Percentiles rank a stretch among this genome's conserved stretches.
phyloP scores from a whole-genome alignment of 305 asterid species.

The Rubia occidens region DNA sequence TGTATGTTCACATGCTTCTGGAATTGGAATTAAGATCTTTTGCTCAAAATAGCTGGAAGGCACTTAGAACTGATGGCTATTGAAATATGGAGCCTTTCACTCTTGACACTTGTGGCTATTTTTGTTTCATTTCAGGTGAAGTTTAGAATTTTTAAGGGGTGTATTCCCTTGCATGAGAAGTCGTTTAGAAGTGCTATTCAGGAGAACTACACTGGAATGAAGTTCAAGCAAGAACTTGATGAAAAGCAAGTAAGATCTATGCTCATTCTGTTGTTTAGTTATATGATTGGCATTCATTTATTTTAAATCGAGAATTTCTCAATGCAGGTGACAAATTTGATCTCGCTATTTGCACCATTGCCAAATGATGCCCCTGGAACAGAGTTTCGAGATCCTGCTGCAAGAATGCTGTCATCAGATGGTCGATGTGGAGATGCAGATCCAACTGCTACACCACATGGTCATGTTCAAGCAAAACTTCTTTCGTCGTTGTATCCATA shows the following conservation, averaged over 20 bases:
- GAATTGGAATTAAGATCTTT: neutral
- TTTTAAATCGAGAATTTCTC: neutral
- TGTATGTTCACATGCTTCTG: neutral
- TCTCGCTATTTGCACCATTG: slow-evolving; percentile 37
- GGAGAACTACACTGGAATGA: slow-evolving; percentile 49
- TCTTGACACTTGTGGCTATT: slow-evolving; percentile 16
- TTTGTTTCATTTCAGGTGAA: slow-evolving; percentile 40
- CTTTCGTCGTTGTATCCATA: slow-evolving; percentile 3
- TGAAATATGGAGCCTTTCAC: neutral
- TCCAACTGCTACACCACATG: slow-evolving; percentile 22
- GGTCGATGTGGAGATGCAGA: slow-evolving; percentile 30
- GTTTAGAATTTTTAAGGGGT: slow-evolving; percentile 53
- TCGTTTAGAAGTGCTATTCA: slow-evolving; percentile 40
- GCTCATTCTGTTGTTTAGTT: slow-evolving; percentile 10
- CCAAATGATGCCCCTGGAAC: slow-evolving; percentile 23
- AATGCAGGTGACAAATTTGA: slow-evolving; percentile 46
- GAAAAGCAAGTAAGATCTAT: slow-evolving; percentile 42
- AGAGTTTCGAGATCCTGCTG: slow-evolving; percentile 23
- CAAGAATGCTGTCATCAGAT: slow-evolving; percentile 15
- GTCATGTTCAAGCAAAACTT: slow-evolving; percentile 16
- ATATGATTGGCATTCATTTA: neutral
- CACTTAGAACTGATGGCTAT: slow-evolving; percentile 6
- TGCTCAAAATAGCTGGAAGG: neutral
- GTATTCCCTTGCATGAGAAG: slow-evolving; percentile 60
- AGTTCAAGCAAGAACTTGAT: slow-evolving; percentile 66